These are phyloP conservation scores for Ophiosphaerella narmari DNA, from an alignment of 2,329 filamentous ascomycete species.

Conservation along the genomic window DNA sequence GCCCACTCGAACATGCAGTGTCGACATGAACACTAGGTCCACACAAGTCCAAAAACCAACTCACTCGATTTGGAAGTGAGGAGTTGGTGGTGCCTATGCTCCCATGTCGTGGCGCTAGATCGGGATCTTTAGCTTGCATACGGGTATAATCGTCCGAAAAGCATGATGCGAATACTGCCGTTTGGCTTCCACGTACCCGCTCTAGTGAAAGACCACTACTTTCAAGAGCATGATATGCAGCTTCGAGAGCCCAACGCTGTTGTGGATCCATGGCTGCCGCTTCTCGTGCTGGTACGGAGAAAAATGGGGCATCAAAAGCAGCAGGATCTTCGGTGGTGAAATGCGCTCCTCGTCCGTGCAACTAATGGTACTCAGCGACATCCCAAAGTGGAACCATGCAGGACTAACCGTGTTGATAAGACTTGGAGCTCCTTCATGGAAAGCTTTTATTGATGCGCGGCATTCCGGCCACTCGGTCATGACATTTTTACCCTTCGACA, in stretches of 20 bases:
- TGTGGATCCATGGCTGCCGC: slow-evolving; percentile 16
- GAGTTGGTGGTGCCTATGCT: slow-evolving; percentile 1
- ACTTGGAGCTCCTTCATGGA: too few relatives aligned
- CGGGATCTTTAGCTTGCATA: slow-evolving; percentile 19
- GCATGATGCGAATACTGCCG: slow-evolving; percentile 4
- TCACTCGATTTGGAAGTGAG: slow-evolving; percentile 15
- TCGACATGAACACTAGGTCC: slow-evolving; percentile 25
- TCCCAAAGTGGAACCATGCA: too few relatives aligned
- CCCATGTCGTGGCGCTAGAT: not conserved
- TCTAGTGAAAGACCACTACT: slow-evolving; percentile 12
- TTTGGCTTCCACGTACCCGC: slow-evolving; percentile 2
- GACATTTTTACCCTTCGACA: slow-evolving; percentile 2
- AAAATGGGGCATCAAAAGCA: slow-evolving; percentile 10
- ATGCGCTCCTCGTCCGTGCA: slow-evolving; percentile 6
- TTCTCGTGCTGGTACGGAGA: not conserved
- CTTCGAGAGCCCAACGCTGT: slow-evolving; percentile 23
- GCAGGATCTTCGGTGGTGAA: slow-evolving; percentile 13
- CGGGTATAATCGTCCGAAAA: slow-evolving; percentile 10
- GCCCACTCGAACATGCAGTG: slow-evolving; percentile 25
- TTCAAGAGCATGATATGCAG: slow-evolving; percentile 27
- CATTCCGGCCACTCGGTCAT: slow-evolving; percentile 10
- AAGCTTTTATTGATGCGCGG: too few relatives aligned
- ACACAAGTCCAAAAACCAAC: slow-evolving; percentile 24
- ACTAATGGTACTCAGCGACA: not conserved
- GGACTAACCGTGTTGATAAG: too few relatives aligned